Base-by-base conservation (phyloP, 176 grass and related monocot species). In the Neostapfia colusana region DNA sequence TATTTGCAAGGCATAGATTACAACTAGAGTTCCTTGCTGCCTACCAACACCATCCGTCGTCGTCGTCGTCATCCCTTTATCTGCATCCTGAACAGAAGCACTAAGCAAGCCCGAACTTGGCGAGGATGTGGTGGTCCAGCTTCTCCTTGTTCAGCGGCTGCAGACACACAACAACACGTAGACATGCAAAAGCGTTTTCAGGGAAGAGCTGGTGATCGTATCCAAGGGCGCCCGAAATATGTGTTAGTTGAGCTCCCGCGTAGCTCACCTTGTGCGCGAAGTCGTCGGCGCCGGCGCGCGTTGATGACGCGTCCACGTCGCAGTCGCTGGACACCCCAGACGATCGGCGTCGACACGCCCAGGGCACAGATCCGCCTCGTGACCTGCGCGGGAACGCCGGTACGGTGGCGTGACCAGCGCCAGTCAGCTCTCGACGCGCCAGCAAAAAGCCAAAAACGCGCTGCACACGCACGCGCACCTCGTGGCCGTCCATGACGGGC, bases 401-500 rank as follows among this genome's bases (percentile, higher is more conserved):
- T 31, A n/a, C n/a, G 31, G 31, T 3, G 31, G 31, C 31, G 31
- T 31, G 31, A 31, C 1, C 14, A 20, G 18, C 20, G 2, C 1
- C 2, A n/a, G 72, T 78, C 38, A 34, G 53, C 18, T 46, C 28
- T 16, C 2, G 13, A 31, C 31, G 31, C 31, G 10, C 1, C 20
- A 42, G 13, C 8, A 12, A 36, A 36, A 59, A 41, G 10, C 51
- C 10, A 11, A 62, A 50, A 13, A 48, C 16, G 31, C 16, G 21
- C n/a, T 0, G 1, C 31, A 3, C 31, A 31, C 18, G 20, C 64
- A n/a, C 21, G 38, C 16, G 18, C 54, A 94, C 92, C 85, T 94
- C 92, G 77, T 71, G 88, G 0, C 88, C 92, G 66, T 94, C 80
- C 88, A 91, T 84, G 71, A 72, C 68, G 3, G 92, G 83, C 92